Conservation (phyloP, 371 early-diverging fungal species). For the Zychaea mexicana region DNA sequence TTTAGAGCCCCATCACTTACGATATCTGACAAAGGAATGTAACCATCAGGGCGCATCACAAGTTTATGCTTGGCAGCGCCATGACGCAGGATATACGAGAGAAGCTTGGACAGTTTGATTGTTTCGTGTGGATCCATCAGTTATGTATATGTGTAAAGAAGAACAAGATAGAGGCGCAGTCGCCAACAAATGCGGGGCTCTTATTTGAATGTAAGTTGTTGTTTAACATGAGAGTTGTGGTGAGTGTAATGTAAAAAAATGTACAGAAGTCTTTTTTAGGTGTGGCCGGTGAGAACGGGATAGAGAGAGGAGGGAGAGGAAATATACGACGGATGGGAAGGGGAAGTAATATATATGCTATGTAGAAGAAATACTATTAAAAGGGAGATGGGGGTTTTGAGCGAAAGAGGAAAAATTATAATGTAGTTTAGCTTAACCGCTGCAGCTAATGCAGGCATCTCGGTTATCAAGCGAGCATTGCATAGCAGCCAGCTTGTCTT, state of each 20-base stretch:
- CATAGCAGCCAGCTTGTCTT: conserved; percentile 40
- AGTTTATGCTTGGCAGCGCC: conserved; percentile 81
- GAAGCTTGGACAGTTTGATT: conserved; percentile 67
- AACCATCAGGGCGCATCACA: conserved; percentile 74
- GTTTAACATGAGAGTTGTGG: too few species aligned
- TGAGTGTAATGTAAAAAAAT: too few species aligned
- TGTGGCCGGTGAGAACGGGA: not conserved
- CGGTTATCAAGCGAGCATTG: conserved; percentile 88
- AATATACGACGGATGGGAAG: too few species aligned
- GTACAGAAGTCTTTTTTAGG: not conserved
- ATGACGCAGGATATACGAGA: conserved; percentile 84
- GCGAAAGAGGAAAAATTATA: not conserved
- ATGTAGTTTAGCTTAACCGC: too few species aligned
- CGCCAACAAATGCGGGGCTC: not conserved
- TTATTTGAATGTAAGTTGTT: too few species aligned
- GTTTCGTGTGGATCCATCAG: conserved; percentile 14
- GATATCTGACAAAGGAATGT: conserved; percentile 65
- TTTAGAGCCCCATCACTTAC: conserved; percentile 20
- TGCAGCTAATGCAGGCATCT: conserved; percentile 92
- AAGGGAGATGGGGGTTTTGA: too few species aligned
- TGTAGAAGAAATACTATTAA: too few species aligned
- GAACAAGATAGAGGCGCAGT: not conserved
- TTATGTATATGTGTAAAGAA: not conserved
- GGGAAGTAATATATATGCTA: too few species aligned
- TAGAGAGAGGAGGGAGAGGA: not conserved